Conservation (phyloP, 2,329 filamentous ascomycete genomes). For the Penicillium sp. region DNA sequence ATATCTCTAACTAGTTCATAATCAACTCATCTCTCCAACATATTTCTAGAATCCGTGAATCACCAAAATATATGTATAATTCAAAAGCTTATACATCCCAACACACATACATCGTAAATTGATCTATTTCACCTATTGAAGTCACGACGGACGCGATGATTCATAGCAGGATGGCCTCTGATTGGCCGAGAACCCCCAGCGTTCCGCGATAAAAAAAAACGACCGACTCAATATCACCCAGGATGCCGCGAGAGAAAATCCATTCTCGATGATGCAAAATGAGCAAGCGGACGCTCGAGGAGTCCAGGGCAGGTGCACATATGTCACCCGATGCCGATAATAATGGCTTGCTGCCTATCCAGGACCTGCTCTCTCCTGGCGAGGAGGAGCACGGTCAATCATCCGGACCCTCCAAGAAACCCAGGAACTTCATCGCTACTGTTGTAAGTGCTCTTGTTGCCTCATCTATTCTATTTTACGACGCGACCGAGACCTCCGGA, state of each 20-base stretch:
- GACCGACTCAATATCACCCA: slow-evolving; percentile 1
- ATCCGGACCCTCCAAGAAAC: slow-evolving; percentile 25
- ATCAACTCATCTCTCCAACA: neutral
- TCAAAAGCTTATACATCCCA: neutral
- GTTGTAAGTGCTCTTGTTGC: slow-evolving; percentile 22
- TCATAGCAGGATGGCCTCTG: slow-evolving; percentile 7
- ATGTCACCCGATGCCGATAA: slow-evolving; percentile 21
- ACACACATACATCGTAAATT: neutral
- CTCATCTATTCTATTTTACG: neutral
- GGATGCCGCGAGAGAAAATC: neutral
- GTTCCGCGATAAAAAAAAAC: slow-evolving; percentile 8
- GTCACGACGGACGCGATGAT: slow-evolving; percentile 8
- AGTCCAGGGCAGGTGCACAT: slow-evolving; percentile 19
- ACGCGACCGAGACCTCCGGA: neutral
- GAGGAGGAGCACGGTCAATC: slow-evolving; percentile 24
- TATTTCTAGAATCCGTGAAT: neutral
- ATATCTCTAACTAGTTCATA: neutral
- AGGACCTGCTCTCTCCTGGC: slow-evolving; percentile 30
- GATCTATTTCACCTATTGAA: neutral
- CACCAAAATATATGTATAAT: neutral
- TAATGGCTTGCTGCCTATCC: slow-evolving; percentile 25
- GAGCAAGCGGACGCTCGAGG: slow-evolving; percentile 32
- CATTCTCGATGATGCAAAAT: slow-evolving; percentile 27
- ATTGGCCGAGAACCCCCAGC: slow-evolving; percentile 5
- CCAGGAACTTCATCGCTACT: slow-evolving; percentile 35